Evolutionary conservation across 371 early-diverging fungal genomes (phyloP).

Genomic region (Batrachochytrium dendrobatidis): DNA sequence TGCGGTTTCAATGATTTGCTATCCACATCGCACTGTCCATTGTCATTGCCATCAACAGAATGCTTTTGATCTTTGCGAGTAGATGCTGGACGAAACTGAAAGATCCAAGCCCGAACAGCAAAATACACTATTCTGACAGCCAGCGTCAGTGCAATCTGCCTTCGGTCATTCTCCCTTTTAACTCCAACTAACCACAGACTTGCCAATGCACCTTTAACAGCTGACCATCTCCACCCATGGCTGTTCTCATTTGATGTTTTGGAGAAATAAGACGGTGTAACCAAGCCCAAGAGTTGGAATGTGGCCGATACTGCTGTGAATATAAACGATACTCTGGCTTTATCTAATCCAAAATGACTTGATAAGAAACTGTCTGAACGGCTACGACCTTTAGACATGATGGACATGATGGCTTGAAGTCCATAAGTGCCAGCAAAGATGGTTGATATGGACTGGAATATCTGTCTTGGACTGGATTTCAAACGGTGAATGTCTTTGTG

Average conservation of each 20-base stretch:
- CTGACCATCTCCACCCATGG: not conserved
- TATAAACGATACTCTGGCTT: not conserved
- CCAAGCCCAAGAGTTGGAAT: not conserved
- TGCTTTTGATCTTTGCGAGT: not conserved
- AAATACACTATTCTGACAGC: not conserved
- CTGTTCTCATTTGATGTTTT: not conserved
- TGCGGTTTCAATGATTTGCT: not conserved
- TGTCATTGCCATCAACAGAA: not conserved
- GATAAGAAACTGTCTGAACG: no score
- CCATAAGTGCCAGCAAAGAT: no score
- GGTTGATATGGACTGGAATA: no score
- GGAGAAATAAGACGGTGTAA: not conserved
- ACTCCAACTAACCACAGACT: not conserved
- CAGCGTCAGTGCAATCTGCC: not conserved
- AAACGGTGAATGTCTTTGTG: no score
- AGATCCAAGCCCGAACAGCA: not conserved
- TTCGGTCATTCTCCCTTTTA: not conserved
- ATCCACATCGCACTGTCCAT: not conserved
- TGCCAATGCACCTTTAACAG: not conserved
- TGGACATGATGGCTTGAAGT: no score
- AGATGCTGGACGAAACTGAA: not conserved
- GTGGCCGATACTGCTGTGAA: not conserved
- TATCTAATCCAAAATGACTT: no score
- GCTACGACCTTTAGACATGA: no score
- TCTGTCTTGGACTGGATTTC: no score